Evolutionary conservation across 352 stramenopile genomes (phyloP).

Genomic region (Hyphochytrium catenoides): DNA sequence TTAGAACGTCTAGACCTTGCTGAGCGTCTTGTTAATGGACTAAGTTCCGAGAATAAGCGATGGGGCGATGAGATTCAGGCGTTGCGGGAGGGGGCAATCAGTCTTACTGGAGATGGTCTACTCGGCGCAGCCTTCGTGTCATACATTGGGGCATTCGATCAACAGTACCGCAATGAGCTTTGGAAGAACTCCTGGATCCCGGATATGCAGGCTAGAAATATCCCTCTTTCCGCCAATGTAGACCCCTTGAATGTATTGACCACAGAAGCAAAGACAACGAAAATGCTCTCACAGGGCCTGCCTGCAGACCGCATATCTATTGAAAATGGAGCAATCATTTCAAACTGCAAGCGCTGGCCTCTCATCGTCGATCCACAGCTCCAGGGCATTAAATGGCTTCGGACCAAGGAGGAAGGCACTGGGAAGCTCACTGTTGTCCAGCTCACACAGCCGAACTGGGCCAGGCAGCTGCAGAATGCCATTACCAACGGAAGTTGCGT

Average conservation of each 20-base stretch:
- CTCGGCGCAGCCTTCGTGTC: conserved; percentile 88
- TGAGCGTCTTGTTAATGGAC: conserved; percentile 79
- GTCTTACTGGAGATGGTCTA: conserved; percentile 87
- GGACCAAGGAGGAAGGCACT: conserved; percentile 76
- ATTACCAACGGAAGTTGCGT: conserved; percentile 85
- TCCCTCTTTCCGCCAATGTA: conserved; percentile 80
- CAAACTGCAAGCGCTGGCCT: conserved; percentile 88
- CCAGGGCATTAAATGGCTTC: conserved; percentile 95
- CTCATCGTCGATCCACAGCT: conserved; percentile 91
- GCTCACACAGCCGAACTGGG: conserved; percentile 86
- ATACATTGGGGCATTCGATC: conserved; percentile 91
- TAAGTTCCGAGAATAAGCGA: conserved; percentile 86
- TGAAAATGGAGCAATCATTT: conserved; percentile 92
- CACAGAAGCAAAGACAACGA: conserved; percentile 84
- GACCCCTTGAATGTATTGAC: conserved; percentile 86
- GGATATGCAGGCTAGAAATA: conserved; percentile 65
- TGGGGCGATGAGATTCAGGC: conserved; percentile 90
- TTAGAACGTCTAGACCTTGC: conserved; percentile 74
- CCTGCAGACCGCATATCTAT: conserved; percentile 90
- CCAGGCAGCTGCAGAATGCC: conserved; percentile 72
- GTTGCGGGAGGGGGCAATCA: conserved; percentile 77
- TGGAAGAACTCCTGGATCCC: conserved; percentile 56
- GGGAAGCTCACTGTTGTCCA: conserved; percentile 70
- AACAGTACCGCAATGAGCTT: conserved; percentile 56
- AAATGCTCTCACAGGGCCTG: conserved; percentile 91